Conservation (phyloP, 208 protist genomes). For the Leishmania tarentolae region DNA sequence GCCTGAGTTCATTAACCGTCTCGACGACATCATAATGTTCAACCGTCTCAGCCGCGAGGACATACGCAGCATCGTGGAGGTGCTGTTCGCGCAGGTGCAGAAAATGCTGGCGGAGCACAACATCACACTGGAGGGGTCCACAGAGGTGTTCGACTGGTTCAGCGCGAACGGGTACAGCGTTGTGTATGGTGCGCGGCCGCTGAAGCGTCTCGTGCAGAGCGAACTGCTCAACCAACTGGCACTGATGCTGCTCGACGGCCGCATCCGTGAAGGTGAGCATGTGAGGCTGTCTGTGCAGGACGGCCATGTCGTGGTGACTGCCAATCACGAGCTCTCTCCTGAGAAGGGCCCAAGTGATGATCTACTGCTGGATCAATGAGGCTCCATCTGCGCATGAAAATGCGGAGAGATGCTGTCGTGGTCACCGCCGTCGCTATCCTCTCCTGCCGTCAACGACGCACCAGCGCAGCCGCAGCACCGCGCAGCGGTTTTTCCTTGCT, state of each 20-base stretch:
- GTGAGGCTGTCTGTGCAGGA: constrained; percentile 56
- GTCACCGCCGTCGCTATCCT: too few species aligned
- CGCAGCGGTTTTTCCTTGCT: background rate
- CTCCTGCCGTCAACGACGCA: too few species aligned
- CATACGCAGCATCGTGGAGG: constrained; percentile 89
- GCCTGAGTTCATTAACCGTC: constrained; percentile 98
- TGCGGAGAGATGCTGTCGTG: background rate
- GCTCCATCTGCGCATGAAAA: background rate
- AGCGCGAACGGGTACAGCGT: constrained; percentile 88
- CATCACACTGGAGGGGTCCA: constrained; percentile 75
- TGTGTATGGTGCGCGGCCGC: constrained; percentile 95
- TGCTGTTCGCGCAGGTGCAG: constrained; percentile 85
- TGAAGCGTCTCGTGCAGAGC: constrained; percentile 93
- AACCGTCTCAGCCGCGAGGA: constrained; percentile 86
- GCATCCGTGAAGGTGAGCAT: constrained; percentile 74
- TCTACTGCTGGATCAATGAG: constrained; percentile 20
- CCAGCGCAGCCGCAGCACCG: background rate
- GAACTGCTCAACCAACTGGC: constrained; percentile 93
- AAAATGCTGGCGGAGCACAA: constrained; percentile 83
- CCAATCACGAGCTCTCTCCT: constrained; percentile 63
- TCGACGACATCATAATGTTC: constrained; percentile 98
- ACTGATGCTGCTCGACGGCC: constrained; percentile 86
- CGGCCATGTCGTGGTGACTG: constrained; percentile 46
- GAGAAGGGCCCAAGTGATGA: constrained; percentile 40
- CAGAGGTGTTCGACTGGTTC: constrained; percentile 85